phyloP scores from a whole-genome alignment of 257 asterid genomes.

The Solanum clarkiae region DNA sequence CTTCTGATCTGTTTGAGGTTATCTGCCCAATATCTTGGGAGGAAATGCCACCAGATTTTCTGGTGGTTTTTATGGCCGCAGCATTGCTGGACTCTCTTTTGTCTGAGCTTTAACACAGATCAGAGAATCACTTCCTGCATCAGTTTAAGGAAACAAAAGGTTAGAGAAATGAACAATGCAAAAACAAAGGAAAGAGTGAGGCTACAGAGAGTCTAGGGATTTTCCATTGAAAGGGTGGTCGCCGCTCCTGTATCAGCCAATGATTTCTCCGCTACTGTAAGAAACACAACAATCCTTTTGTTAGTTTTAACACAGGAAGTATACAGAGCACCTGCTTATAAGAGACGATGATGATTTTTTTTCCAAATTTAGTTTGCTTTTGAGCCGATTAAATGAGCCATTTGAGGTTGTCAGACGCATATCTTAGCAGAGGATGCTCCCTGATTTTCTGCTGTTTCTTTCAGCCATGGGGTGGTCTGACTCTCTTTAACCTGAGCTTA shows the following conservation, averaged over 20 bases:
- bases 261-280: background rate
- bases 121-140: background rate
- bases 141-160: background rate
- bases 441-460: background rate
- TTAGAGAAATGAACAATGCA: background rate
- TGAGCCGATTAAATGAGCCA: background rate
- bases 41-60: background rate
- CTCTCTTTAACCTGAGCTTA: too few species aligned
- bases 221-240: too few species aligned
- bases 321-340: background rate
- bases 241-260: too few species aligned
- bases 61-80: background rate
- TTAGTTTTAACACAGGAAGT: too few species aligned
- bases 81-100: background rate
- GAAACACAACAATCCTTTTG: background rate
- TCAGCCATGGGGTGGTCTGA: slow-evolving; percentile 8
- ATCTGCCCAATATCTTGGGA: background rate
- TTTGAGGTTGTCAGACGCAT: background rate
- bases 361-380: background rate
- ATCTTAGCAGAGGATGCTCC: slow-evolving; percentile 7
- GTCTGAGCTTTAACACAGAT: background rate
- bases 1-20: background rate
- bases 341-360: background rate
- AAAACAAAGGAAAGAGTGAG: background rate
- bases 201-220: too few species aligned